phyloP scores from a whole-genome alignment of 2,329 filamentous ascomycete genomes.

The Cladosporium austrohemisphaericum region DNA sequence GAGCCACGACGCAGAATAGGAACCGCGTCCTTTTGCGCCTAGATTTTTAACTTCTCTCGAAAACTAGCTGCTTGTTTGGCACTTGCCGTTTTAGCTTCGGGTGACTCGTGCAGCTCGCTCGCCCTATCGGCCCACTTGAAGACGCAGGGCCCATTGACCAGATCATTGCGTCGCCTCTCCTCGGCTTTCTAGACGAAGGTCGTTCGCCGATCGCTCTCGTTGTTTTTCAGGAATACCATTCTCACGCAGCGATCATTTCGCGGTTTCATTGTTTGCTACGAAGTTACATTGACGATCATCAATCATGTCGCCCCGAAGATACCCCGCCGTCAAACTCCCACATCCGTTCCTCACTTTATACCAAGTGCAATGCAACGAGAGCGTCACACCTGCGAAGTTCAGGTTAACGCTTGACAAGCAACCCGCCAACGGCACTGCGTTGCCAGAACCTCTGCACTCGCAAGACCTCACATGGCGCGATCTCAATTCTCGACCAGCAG shows the following conservation, averaged over 20 bases:
- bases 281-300: background rate
- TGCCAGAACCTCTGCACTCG: slow-evolving; percentile 39
- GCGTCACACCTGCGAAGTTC: slow-evolving; percentile 20
- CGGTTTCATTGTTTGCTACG: too few species aligned
- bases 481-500: slow-evolving; percentile 26
- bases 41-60: background rate
- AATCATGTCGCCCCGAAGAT: slow-evolving; percentile 16
- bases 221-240: too few species aligned
- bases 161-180: too few species aligned
- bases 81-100: slow-evolving; percentile 10
- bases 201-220: too few species aligned
- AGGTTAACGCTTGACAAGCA: slow-evolving; percentile 36
- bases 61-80: slow-evolving; percentile 7
- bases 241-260: too few species aligned
- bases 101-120: slow-evolving; percentile 2
- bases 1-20: slow-evolving; percentile 5
- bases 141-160: slow-evolving; percentile 5
- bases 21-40: background rate
- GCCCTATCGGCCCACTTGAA: background rate
- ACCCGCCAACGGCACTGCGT: slow-evolving; percentile 30
- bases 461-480: slow-evolving; percentile 38
- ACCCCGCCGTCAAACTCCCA: slow-evolving; percentile 43
- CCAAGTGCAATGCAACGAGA: slow-evolving; percentile 29
- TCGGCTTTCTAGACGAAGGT: too few species aligned
- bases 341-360: slow-evolving; percentile 47